These are phyloP conservation scores for Alternaria solani DNA, from an alignment of 2,329 filamentous ascomycete species.

Conservation along the genomic window DNA sequence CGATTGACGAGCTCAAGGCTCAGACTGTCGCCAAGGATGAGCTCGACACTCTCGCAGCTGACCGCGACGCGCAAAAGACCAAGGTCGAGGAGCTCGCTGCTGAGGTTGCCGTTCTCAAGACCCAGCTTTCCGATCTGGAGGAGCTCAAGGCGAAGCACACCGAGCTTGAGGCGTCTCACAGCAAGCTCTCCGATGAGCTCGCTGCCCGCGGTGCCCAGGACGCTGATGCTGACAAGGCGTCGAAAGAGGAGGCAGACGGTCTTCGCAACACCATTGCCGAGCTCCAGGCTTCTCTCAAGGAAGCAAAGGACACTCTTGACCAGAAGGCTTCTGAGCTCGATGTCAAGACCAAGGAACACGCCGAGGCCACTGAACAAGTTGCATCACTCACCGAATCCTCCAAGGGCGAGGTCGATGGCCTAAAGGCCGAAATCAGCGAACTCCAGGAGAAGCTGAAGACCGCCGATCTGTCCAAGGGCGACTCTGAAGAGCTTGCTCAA, in stretches of 20 bases:
- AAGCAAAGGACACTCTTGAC: conserved; percentile 28
- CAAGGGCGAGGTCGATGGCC: conserved; percentile 32
- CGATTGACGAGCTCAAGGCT: conserved; percentile 31
- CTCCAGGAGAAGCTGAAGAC: conserved; percentile 36
- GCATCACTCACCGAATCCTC: conserved; percentile 26
- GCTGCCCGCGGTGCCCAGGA: conserved; percentile 29
- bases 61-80: conserved; percentile 32
- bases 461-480: conserved; percentile 35
- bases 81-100: conserved; percentile 35
- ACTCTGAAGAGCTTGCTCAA: conserved; percentile 34
- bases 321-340: conserved; percentile 32
- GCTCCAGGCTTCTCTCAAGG: conserved; percentile 34
- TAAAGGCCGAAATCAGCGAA: conserved; percentile 36
- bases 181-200: conserved; percentile 22
- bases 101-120: conserved; percentile 32
- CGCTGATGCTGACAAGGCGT: conserved; percentile 27
- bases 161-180: conserved; percentile 28
- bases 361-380: conserved; percentile 23
- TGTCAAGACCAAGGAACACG: conserved; percentile 28
- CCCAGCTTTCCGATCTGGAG: conserved; percentile 33
- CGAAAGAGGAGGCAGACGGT: conserved; percentile 31
- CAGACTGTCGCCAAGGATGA: conserved; percentile 36
- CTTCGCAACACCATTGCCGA: conserved; percentile 37
- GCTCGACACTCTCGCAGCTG: conserved; percentile 35
- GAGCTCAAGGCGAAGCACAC: conserved; percentile 26